Conservation (phyloP, 2,329 filamentous ascomycete species). For the Xylariaceae sp. region DNA sequence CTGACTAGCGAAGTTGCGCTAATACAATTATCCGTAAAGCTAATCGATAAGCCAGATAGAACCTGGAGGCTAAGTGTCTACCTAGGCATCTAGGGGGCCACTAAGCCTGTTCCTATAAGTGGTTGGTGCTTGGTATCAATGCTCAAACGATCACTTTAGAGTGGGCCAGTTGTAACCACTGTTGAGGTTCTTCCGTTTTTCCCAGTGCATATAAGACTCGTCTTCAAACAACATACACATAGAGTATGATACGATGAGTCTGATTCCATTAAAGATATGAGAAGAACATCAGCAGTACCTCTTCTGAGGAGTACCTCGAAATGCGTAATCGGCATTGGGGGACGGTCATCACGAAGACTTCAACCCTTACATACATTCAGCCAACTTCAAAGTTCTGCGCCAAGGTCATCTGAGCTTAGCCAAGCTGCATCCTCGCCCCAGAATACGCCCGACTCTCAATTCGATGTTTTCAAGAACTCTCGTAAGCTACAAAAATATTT, state of each 20-base stretch:
- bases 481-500: constrained; percentile 28
- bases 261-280: neutral
- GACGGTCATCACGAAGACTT: neutral
- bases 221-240: neutral
- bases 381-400: neutral
- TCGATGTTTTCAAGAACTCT: constrained; percentile 24
- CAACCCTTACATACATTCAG: constrained; percentile 4
- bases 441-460: constrained; percentile 3
- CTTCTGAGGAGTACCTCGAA: constrained; percentile 14
- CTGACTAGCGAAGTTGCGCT: no score
- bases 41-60: neutral
- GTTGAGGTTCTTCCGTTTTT: no score
- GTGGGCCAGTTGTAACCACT: no score
- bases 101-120: no score
- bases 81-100: no score
- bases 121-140: no score
- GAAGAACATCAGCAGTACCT: neutral
- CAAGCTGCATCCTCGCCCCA: neutral
- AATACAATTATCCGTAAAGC: no score
- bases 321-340: neutral
- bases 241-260: neutral
- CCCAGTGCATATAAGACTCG: no score
- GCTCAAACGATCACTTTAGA: no score
- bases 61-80: no score
- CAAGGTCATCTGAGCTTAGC: neutral